Evolutionary conservation across 2,329 filamentous ascomycete species (phyloP).

Genomic region (Monilinia aucupariae): DNA sequence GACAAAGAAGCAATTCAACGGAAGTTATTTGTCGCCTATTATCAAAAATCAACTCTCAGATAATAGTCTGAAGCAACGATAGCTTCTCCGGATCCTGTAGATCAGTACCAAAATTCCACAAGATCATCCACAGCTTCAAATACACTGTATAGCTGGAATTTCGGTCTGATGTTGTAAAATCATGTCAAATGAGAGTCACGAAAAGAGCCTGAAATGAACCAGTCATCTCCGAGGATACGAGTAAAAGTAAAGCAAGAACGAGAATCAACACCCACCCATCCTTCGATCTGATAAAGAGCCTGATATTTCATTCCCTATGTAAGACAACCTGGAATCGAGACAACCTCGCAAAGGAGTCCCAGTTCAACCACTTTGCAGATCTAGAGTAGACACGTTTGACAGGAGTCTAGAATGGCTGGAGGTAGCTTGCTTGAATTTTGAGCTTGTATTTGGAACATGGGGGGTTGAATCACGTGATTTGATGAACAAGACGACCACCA

Average conservation of each 20-base stretch:
- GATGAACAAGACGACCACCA: background rate
- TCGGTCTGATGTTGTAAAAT: background rate
- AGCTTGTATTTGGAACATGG: too few species aligned
- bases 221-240: too few species aligned
- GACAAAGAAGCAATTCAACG: background rate
- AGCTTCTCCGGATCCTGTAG: too few species aligned
- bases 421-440: too few species aligned
- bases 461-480: too few species aligned
- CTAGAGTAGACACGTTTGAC: background rate
- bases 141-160: too few species aligned
- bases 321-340: background rate
- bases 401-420: background rate
- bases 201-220: slow-evolving; percentile 2
- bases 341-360: background rate
- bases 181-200: background rate
- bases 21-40: background rate
- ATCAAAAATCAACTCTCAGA: background rate
- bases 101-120: too few species aligned
- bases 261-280: background rate
- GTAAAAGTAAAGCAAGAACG: background rate
- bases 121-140: background rate
- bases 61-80: background rate
- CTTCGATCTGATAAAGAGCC: too few species aligned
- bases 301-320: too few species aligned
- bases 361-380: background rate